A percentile compares a stretch with the other conserved stretches of the same genome.
These are phyloP conservation scores for Mucor velutinosus DNA, from an alignment of 371 early-diverging fungal species.

Conservation along the genomic window DNA sequence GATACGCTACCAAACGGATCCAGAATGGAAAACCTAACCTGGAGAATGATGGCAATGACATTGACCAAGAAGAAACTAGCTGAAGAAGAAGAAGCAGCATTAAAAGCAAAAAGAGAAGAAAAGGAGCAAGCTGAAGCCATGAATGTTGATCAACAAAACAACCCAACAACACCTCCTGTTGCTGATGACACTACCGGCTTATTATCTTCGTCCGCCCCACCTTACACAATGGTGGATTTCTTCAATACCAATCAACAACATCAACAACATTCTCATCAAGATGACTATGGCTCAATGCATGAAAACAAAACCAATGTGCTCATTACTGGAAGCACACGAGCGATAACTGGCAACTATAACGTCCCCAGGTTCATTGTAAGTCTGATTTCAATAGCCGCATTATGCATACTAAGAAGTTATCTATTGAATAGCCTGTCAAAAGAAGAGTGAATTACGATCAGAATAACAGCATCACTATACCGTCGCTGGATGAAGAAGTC, in stretches of 20 bases:
- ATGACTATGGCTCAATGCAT: background rate
- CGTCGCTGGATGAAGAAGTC: conserved; percentile 13
- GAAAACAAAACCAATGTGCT: conserved; percentile 6
- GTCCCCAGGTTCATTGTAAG: conserved; percentile 12
- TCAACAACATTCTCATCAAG: conserved; percentile 4
- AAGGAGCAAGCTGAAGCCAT: conserved; percentile 2
- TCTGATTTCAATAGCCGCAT: too few species aligned
- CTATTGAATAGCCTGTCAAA: conserved; percentile 17
- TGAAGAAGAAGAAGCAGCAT: conserved; percentile 7
- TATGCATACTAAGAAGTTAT: background rate
- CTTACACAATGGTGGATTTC: conserved; percentile 26
- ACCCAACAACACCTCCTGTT: conserved; percentile 22
- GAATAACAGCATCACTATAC: conserved; percentile 21
- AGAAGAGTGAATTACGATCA: conserved; percentile 11
- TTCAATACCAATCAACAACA: background rate
- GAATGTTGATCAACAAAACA: background rate
- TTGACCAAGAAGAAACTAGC: conserved; percentile 43
- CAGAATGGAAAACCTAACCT: conserved; percentile 70
- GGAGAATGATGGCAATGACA: conserved; percentile 75
- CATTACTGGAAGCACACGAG: conserved; percentile 4
- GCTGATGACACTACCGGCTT: conserved; percentile 29
- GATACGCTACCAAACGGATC: conserved; percentile 65
- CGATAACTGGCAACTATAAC: background rate
- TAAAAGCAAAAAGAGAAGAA: conserved; percentile 4
- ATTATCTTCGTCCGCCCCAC: conserved; percentile 38